Conservation (phyloP, 2,329 filamentous ascomycete genomes). For the Bertia moriformis region DNA sequence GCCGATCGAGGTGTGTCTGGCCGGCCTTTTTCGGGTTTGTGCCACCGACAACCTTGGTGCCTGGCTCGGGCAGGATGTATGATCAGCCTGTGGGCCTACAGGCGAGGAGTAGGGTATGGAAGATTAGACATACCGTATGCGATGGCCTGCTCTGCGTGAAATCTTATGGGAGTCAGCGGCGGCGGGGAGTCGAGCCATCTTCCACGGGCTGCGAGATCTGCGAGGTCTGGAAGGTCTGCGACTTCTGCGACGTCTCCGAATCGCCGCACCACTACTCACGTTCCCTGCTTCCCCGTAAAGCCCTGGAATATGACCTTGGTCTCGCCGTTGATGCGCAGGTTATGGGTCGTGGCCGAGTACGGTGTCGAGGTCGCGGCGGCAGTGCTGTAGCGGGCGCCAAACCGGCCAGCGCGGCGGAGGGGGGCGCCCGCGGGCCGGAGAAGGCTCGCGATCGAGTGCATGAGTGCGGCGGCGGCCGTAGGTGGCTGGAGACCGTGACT, state of each 20-base stretch:
- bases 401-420: too few relatives aligned
- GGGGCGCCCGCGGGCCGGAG: too few relatives aligned
- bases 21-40: conserved; percentile 99
- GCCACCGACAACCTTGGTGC: conserved; percentile 93
- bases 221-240: too few relatives aligned
- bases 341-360: conserved; percentile 62
- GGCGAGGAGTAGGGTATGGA: conserved; percentile 6
- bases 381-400: too few relatives aligned
- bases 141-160: conserved; percentile 94
- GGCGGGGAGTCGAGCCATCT: too few relatives aligned
- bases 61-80: too few relatives aligned
- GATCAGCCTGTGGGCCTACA: conserved; percentile 7
- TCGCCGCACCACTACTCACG: conserved; percentile 54
- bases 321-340: conserved; percentile 82
- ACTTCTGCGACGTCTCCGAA: too few relatives aligned
- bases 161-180: too few relatives aligned
- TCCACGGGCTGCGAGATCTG: conserved; percentile 3
- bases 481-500: too few relatives aligned
- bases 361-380: too few relatives aligned
- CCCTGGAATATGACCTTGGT: conserved; percentile 96
- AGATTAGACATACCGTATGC: conserved; percentile 89
- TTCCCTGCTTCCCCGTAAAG: conserved; percentile 94
- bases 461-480: too few relatives aligned
- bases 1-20: conserved; percentile 71
- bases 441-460: too few relatives aligned